A percentile compares a stretch with the other conserved stretches of the same genome.
These are phyloP conservation scores for Pseudomassariella vexata DNA, from an alignment of 2,329 filamentous ascomycete genomes.

Conservation along the genomic window DNA sequence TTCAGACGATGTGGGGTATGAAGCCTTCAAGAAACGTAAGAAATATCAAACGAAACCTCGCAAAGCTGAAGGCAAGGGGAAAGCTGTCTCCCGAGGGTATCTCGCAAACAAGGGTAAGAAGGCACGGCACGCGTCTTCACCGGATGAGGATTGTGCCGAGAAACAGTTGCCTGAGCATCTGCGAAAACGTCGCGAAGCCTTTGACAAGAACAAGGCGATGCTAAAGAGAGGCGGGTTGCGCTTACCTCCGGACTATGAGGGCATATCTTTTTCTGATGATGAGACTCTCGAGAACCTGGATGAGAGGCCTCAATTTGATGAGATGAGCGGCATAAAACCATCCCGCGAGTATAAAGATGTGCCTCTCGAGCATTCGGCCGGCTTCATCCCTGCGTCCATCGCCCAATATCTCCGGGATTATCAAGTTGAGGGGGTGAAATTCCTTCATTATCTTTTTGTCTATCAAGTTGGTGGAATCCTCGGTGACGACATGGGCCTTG, in stretches of 20 bases:
- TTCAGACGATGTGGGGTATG: constrained; percentile 10
- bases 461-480: constrained; percentile 87
- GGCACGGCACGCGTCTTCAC: constrained; percentile 18
- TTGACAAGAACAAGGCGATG: constrained; percentile 55
- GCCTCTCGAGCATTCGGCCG: constrained; percentile 66
- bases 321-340: constrained; percentile 50
- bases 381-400: constrained; percentile 79
- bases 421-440: constrained; percentile 77
- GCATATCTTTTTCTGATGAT: constrained; percentile 70
- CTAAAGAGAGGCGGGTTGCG: constrained; percentile 65
- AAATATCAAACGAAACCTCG: constrained; percentile 6
- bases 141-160: constrained; percentile 37
- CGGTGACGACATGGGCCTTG: constrained; percentile 95
- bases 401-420: constrained; percentile 91
- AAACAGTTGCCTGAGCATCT: constrained; percentile 69
- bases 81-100: constrained; percentile 6
- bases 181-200: constrained; percentile 56
- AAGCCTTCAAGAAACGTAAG: constrained; percentile 18
- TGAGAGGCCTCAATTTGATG: constrained; percentile 65
- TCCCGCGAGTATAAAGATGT: constrained; percentile 71
- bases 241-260: constrained; percentile 71
- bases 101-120: constrained; percentile 9
- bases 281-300: constrained; percentile 54
- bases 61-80: constrained; percentile 15
- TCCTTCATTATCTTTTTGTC: constrained; percentile 83